Percentiles rank a stretch among this genome's conserved stretches.
phyloP scores from a whole-genome alignment of 139 green algal species.

The Penium margaritaceum region DNA sequence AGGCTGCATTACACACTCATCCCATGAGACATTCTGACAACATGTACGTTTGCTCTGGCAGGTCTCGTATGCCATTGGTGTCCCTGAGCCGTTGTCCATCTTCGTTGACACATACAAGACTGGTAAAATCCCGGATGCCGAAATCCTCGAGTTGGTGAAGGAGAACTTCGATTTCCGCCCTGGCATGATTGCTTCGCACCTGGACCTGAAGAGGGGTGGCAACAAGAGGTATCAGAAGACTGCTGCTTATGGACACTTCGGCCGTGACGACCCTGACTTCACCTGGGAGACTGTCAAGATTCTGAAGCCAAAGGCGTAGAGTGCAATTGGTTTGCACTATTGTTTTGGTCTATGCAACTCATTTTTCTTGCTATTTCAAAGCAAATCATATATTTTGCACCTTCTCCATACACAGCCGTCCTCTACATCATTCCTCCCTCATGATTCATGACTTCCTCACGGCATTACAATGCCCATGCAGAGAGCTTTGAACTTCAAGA shows the following conservation, averaged over 20 bases:
- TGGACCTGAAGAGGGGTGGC: conserved; percentile 86
- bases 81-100: conserved; percentile 89
- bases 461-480: too few species aligned
- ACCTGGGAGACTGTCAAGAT: conserved; percentile 82
- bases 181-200: conserved; percentile 79
- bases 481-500: too few species aligned
- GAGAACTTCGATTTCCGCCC: conserved; percentile 90
- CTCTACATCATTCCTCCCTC: too few species aligned
- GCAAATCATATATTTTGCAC: too few species aligned
- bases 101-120: conserved; percentile 95
- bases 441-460: too few species aligned
- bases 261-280: conserved; percentile 84
- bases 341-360: too few species aligned
- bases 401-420: too few species aligned
- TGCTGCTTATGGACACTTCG: conserved; percentile 94
- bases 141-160: conserved; percentile 80
- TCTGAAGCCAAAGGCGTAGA: conserved; percentile 45
- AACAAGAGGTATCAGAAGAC: conserved; percentile 91
- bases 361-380: too few species aligned
- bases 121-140: conserved; percentile 71
- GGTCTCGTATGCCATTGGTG: conserved; percentile 94
- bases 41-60: too few species aligned
- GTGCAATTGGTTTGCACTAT: too few species aligned
- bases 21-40: too few species aligned
- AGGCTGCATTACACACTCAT: too few species aligned